Base-by-base conservation (phyloP, 257 asterid species). In the Anisodus tanguticus region DNA sequence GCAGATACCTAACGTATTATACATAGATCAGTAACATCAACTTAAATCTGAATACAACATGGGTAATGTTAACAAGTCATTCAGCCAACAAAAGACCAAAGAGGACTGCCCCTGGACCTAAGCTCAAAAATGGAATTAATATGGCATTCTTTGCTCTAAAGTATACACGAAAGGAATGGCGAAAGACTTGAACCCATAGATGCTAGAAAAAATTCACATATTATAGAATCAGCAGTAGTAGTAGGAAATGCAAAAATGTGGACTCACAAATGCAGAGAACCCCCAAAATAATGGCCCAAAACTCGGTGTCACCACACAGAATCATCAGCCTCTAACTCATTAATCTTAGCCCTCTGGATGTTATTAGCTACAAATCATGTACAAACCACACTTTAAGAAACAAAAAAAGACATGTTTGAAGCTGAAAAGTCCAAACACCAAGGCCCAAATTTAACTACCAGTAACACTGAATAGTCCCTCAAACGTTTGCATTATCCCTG, bases 11-110 rank as follows among this genome's bases (percentile, higher is more conserved):
- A 58, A 22, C 2, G 39, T 58, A 8, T 47, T 22, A 63, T 17
- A 66, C 66, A 49, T 63, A 43, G 76, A 47, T 82, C 51, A 64
- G 69, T 26, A 12, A 81, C 6, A 81, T 22, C 4, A 19, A 74
- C 62, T 74, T 74, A 19, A 74, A 74, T 60, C 57, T 80, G 43
- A 80, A 80, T 19, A 47, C 22, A 80, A 47, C 59, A 60, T 81
- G 26, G 26, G 43, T 26, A 60, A 76, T 2, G n/a, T 26, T 3
- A 51, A 51, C 19, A 47, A 51, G 47, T 62, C 81, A 76, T 76
- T 35, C 8, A 13, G 81, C 63, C 81, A 22, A 26, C 81, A 13
- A 26, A 76, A 51, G 26, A 7, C 26, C 26, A 5, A 76, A 51
- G 19, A 49, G 63, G 45, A 35, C 45, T 76, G 8, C 13, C 22